Evolutionary conservation across 2,329 filamentous ascomycete species (phyloP).

Genomic region (Venturiaceae sp.): DNA sequence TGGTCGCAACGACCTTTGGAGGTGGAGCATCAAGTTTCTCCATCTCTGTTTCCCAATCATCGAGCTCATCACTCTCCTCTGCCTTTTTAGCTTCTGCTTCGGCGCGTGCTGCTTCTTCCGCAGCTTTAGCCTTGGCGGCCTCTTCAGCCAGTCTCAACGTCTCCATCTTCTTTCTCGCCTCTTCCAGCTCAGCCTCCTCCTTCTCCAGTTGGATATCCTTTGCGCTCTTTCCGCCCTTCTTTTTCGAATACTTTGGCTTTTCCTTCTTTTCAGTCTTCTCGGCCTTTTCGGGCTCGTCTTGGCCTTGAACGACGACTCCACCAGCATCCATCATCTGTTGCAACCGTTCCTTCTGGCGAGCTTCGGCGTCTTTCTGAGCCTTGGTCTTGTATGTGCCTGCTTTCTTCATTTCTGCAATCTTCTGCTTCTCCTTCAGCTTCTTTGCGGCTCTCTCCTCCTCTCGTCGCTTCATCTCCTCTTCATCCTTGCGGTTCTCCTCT

Average conservation of each 20-base stretch:
- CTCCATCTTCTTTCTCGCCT: constrained; percentile 44
- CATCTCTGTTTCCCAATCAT: constrained; percentile 82
- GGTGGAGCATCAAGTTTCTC: constrained; percentile 36
- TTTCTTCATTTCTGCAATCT: constrained; percentile 77
- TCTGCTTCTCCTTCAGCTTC: constrained; percentile 82
- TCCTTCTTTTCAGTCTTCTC: constrained; percentile 53
- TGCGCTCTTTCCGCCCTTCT: constrained; percentile 58
- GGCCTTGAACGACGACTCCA: constrained; percentile 51
- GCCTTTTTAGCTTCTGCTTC: constrained; percentile 60
- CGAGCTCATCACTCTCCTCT: constrained; percentile 52
- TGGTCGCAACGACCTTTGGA: constrained; percentile 82
- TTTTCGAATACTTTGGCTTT: constrained; percentile 67
- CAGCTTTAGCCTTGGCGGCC: constrained; percentile 63
- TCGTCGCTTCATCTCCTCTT: constrained; percentile 58
- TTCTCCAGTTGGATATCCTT: constrained; percentile 36
- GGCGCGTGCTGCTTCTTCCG: constrained; percentile 60
- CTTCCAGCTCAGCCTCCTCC: constrained; percentile 39
- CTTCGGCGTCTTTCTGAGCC: constrained; percentile 74
- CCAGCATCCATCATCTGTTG: constrained; percentile 78
- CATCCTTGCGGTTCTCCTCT: constrained; percentile 53
- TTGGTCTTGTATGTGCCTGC: constrained; percentile 82
- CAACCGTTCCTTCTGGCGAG: constrained; percentile 66
- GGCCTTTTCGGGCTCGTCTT: constrained; percentile 29
- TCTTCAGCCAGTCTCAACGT: constrained; percentile 54
- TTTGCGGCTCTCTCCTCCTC: constrained; percentile 68